These are phyloP conservation scores for Coemansia sp. DNA, from an alignment of 192 early-diverging fungal genomes.

Conservation along the genomic window DNA sequence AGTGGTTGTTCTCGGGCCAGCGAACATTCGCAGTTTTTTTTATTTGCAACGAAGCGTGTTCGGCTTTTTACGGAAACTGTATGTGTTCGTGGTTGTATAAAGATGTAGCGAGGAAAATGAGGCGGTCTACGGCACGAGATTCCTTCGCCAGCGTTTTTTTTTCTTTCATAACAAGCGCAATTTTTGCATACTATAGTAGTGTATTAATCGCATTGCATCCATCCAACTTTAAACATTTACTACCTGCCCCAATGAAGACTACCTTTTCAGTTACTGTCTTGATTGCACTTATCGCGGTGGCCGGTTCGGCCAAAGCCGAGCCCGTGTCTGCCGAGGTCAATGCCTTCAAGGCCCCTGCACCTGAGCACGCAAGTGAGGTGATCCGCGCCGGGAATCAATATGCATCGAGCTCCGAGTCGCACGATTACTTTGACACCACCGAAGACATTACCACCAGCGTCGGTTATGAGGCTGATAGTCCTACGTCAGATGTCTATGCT, in stretches of 20 bases:
- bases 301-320: neutral
- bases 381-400: neutral
- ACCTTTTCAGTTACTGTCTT: slow-evolving; percentile 18
- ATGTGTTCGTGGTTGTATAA: neutral
- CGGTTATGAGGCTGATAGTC: neutral
- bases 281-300: slow-evolving; percentile 9
- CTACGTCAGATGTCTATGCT: neutral
- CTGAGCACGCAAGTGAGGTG: slow-evolving; percentile 2
- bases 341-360: neutral
- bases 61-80: neutral
- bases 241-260: slow-evolving; percentile 8
- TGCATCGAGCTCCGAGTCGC: neutral
- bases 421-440: slow-evolving; percentile 1
- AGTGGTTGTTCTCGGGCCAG: neutral
- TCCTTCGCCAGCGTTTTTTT: neutral
- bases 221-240: neutral
- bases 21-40: neutral
- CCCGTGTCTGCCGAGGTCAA: neutral
- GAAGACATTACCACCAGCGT: slow-evolving; percentile 7
- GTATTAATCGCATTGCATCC: neutral
- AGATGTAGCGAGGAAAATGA: neutral
- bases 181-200: slow-evolving; percentile 1
- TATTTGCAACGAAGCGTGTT: too few relatives aligned
- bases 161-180: neutral
- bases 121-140: neutral